phyloP scores from a whole-genome alignment of 352 stramenopile genomes.

The Peronospora belbahrii region DNA sequence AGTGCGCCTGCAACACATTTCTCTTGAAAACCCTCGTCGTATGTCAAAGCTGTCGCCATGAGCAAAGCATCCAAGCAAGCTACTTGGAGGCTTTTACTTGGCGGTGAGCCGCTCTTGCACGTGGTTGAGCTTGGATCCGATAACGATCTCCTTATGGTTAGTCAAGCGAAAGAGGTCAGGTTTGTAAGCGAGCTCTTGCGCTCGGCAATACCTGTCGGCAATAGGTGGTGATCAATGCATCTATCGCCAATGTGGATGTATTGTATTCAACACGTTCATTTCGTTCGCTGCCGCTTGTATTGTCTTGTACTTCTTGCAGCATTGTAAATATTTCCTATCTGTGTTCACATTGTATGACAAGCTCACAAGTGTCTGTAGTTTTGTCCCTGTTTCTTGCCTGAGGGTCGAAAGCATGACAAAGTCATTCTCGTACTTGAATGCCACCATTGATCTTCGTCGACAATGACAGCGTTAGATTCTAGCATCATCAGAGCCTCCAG shows the following conservation, averaged over 20 bases:
- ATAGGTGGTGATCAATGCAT: background rate
- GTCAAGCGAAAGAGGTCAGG: constrained; percentile 6
- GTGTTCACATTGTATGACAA: constrained; percentile 18
- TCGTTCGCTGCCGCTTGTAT: constrained; percentile 1
- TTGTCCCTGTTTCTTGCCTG: constrained; percentile 19
- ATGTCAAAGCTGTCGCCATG: constrained; percentile 33
- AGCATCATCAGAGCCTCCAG: constrained; percentile 2
- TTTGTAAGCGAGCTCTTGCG: background rate
- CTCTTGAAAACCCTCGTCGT: constrained; percentile 64
- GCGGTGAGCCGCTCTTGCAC: background rate
- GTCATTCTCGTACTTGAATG: constrained; percentile 14
- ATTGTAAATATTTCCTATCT: constrained; percentile 24
- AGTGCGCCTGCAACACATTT: constrained; percentile 77
- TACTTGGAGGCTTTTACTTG: constrained; percentile 2
- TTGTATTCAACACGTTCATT: constrained; percentile 6
- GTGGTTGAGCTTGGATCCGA: background rate
- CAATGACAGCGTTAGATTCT: background rate
- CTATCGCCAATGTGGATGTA: background rate
- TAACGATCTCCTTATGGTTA: background rate
- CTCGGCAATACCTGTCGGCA: background rate
- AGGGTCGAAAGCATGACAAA: constrained; percentile 19
- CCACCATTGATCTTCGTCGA: background rate
- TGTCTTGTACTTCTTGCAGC: constrained; percentile 1
- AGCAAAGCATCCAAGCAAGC: constrained; percentile 1
- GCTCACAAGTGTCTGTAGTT: constrained; percentile 18